Percentiles rank a stretch among this genome's conserved stretches.
Evolutionary conservation across 1,284 basidiomycete genomes (phyloP).

Genomic region (Melampsora larici-populina): DNA sequence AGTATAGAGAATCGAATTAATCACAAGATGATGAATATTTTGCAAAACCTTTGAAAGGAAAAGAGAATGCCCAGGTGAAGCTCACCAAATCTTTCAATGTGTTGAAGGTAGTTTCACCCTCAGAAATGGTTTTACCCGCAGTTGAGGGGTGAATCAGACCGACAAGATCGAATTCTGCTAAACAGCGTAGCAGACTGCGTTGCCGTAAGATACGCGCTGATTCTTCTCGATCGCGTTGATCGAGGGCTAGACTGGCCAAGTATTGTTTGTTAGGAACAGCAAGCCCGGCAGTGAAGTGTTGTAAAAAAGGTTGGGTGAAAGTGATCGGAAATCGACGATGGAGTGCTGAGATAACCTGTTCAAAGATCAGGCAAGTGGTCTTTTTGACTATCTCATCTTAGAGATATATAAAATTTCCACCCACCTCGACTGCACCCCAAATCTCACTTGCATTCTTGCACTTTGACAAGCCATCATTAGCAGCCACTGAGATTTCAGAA

Average conservation of each 20-base stretch:
- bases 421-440: constrained; percentile 84
- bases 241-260: constrained; percentile 59
- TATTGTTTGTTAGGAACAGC: constrained; percentile 44
- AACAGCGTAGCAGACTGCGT: constrained; percentile 76
- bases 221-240: constrained; percentile 93
- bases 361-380: constrained; percentile 18
- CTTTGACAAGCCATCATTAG: constrained; percentile 75
- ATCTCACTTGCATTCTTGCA: constrained; percentile 87
- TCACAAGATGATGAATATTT: neutral
- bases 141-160: constrained; percentile 58
- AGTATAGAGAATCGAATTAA: neutral
- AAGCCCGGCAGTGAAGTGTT: constrained; percentile 66
- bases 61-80: constrained; percentile 33
- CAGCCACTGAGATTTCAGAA: constrained; percentile 84
- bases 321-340: constrained; percentile 78
- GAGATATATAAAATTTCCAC: constrained; percentile 47
- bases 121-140: constrained; percentile 31
- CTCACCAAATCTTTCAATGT: constrained; percentile 63
- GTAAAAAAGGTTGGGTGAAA: constrained; percentile 72
- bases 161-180: constrained; percentile 83
- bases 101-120: constrained; percentile 47
- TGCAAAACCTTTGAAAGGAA: neutral
- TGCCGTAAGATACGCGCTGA: constrained; percentile 72
- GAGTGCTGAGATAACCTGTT: constrained; percentile 77
- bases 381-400: neutral